Percentiles rank a stretch among this genome's conserved stretches.
phyloP scores from a whole-genome alignment of 257 asterid species.

The Primulina huaijiensis region DNA sequence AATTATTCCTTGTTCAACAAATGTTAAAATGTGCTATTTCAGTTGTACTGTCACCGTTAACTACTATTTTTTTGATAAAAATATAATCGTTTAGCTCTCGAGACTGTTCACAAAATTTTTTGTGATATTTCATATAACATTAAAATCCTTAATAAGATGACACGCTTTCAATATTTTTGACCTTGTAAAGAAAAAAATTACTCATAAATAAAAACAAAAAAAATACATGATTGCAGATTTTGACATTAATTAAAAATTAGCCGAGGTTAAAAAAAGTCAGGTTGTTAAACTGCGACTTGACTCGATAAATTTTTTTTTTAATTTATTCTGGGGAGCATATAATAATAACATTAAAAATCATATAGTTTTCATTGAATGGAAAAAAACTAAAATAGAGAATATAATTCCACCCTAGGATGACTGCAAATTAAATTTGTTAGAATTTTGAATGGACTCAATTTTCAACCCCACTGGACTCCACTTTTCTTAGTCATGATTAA shows the following conservation, averaged over 20 bases:
- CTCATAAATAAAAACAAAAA: constrained; percentile 5
- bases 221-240: constrained; percentile 3
- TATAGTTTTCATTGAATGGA: too few species aligned
- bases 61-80: too few species aligned
- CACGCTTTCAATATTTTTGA: not conserved
- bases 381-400: not conserved
- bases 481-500: too few species aligned
- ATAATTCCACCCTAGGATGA: not conserved
- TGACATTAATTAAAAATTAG: constrained; percentile 15
- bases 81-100: too few species aligned
- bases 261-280: constrained; percentile 13
- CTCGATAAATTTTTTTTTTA: constrained; percentile 3
- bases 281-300: constrained; percentile 26
- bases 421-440: constrained; percentile 21
- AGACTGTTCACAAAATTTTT: too few species aligned
- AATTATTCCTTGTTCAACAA: too few species aligned
- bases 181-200: not conserved
- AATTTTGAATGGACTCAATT: not conserved
- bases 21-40: too few species aligned
- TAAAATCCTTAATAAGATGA: too few species aligned
- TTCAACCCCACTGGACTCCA: too few species aligned
- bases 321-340: not conserved
- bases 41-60: too few species aligned
- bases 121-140: too few species aligned
- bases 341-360: too few species aligned